Conservation (phyloP, 345 rosid species). For the Pistacia atlantica region DNA sequence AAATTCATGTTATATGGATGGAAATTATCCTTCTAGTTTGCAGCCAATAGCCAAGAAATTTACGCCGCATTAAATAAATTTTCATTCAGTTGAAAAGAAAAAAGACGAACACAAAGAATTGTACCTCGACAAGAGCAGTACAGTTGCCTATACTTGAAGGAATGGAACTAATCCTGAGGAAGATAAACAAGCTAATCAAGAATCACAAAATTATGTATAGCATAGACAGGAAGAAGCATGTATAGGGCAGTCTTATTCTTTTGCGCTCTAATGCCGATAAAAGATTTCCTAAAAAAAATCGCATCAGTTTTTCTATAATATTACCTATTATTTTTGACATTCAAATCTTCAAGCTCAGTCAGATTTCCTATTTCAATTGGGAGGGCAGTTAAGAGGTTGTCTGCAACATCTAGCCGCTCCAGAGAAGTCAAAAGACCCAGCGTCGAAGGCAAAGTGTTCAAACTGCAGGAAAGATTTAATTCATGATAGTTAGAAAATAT, state of each 20-base stretch:
- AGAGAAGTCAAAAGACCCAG: conserved; percentile 61
- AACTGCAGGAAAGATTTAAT: conserved; percentile 49
- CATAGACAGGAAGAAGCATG: not conserved
- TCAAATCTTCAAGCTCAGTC: conserved; percentile 72
- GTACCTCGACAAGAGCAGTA: conserved; percentile 68
- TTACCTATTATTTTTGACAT: conserved; percentile 77
- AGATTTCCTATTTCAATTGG: conserved; percentile 71
- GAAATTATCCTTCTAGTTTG: not conserved
- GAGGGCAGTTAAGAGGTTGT: conserved; percentile 67
- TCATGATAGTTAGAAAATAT: not conserved
- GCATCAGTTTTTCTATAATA: not conserved
- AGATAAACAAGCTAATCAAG: conserved; percentile 13
- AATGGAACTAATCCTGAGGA: conserved; percentile 54
- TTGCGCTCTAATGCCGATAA: no score
- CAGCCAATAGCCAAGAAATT: not conserved
- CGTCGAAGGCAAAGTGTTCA: conserved; percentile 59
- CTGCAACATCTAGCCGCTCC: conserved; percentile 64
- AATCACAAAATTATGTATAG: not conserved
- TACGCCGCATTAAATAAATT: not conserved
- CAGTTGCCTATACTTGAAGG: conserved; percentile 60
- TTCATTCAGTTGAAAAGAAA: not conserved
- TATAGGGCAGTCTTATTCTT: not conserved
- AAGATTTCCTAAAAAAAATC: not conserved
- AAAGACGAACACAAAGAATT: not conserved
- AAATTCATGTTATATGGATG: not conserved